Conservation (phyloP, 2,329 filamentous ascomycete genomes). For the Metarhizium robertsii region DNA sequence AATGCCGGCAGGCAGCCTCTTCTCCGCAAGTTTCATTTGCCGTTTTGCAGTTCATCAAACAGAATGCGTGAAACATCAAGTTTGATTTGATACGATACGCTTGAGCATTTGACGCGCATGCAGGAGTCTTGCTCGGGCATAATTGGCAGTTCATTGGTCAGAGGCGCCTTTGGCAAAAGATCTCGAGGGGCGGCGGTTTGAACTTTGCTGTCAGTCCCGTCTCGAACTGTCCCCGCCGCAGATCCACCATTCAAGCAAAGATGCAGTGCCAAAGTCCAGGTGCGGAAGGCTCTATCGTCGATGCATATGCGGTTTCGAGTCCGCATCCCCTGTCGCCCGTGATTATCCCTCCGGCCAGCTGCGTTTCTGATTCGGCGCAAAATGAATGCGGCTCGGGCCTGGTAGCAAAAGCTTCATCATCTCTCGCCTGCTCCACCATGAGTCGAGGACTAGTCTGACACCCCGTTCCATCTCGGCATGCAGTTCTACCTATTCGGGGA, state of each 20-base stretch:
- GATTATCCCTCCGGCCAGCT: background rate
- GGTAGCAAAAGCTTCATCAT: background rate
- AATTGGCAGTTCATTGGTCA: too few relatives aligned
- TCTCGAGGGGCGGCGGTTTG: background rate
- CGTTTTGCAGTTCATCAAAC: background rate
- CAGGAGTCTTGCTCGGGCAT: background rate
- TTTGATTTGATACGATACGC: too few relatives aligned
- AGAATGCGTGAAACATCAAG: background rate
- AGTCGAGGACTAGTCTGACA: background rate
- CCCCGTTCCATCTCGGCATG: background rate
- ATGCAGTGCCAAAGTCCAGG: background rate
- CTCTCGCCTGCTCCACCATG: background rate
- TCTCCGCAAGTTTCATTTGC: background rate
- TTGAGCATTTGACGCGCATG: background rate
- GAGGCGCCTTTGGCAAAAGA: background rate
- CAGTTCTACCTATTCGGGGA: too few relatives aligned
- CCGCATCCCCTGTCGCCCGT: background rate
- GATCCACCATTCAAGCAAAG: background rate
- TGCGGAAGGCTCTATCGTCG: background rate
- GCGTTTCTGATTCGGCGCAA: background rate
- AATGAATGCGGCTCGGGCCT: background rate
- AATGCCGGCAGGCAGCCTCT: background rate
- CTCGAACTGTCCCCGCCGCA: background rate
- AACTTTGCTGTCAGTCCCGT: background rate
- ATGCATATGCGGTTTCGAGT: background rate